phyloP scores from a whole-genome alignment of 805 yeast species.

The Lachancea lanzarotensis region DNA sequence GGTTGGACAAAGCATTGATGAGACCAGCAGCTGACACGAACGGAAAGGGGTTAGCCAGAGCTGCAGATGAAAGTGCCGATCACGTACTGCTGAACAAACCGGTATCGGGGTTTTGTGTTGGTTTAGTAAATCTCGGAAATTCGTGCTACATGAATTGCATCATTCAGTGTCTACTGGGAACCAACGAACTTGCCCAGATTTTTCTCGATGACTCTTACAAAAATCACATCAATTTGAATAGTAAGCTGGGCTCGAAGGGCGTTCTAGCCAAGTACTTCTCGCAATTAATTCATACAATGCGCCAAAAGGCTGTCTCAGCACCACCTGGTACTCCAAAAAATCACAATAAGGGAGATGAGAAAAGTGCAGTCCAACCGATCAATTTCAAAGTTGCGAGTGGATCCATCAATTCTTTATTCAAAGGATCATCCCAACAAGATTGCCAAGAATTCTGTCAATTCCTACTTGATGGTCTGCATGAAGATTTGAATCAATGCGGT shows the following conservation, averaged over 20 bases:
- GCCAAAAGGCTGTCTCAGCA: constrained; percentile 28
- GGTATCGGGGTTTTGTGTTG: constrained; percentile 47
- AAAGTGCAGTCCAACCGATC: constrained; percentile 47
- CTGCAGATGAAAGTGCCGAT: not conserved
- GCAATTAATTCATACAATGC: constrained; percentile 49
- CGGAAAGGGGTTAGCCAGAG: not conserved
- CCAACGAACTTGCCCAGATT: constrained; percentile 55
- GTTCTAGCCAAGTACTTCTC: constrained; percentile 65
- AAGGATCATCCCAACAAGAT: constrained; percentile 83
- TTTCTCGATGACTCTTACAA: constrained; percentile 57
- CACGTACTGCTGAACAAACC: not conserved
- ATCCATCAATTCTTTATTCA: constrained; percentile 63
- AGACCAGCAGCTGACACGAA: not conserved
- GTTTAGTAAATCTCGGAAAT: constrained; percentile 77
- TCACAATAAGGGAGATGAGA: constrained; percentile 24
- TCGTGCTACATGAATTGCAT: constrained; percentile 91
- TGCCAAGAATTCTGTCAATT: constrained; percentile 90
- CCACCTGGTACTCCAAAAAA: not conserved
- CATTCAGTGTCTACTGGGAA: constrained; percentile 77
- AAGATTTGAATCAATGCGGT: constrained; percentile 73
- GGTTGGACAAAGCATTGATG: not conserved
- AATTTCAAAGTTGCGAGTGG: constrained; percentile 66
- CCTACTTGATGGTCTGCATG: constrained; percentile 82
- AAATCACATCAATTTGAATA: constrained; percentile 62
- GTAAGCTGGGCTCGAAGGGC: constrained; percentile 77